Conservation (phyloP, 2,329 filamentous ascomycete species). For the Chrysosporium keratinophilum region DNA sequence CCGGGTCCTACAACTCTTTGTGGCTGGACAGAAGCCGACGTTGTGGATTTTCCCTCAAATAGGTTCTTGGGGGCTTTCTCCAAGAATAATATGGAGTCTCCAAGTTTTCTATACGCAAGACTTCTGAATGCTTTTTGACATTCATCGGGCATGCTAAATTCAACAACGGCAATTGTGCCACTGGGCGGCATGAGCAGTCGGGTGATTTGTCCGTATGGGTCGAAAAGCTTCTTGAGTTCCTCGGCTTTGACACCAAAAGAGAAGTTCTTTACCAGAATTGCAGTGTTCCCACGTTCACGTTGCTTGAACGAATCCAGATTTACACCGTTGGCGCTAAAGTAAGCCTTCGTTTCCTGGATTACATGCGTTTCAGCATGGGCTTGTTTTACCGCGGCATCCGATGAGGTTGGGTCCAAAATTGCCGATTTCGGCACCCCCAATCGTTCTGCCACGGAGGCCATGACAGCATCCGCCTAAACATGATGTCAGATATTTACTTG, state of each 20-base stretch:
- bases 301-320: constrained; percentile 87
- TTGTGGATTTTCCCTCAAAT: constrained; percentile 42
- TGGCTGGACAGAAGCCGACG: constrained; percentile 25
- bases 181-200: constrained; percentile 84
- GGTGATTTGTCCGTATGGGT: constrained; percentile 71
- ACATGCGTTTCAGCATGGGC: constrained; percentile 92
- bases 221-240: constrained; percentile 70
- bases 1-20: constrained; percentile 30
- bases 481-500: neutral
- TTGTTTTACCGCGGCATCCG: constrained; percentile 90
- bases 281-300: constrained; percentile 70
- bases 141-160: constrained; percentile 68
- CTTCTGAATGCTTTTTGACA: constrained; percentile 74
- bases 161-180: constrained; percentile 86
- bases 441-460: constrained; percentile 75
- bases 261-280: constrained; percentile 91
- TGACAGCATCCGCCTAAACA: constrained; percentile 63
- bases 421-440: constrained; percentile 86
- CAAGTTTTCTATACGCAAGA: constrained; percentile 80
- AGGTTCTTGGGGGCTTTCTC: constrained; percentile 85
- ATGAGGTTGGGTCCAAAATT: constrained; percentile 85
- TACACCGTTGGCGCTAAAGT: constrained; percentile 77
- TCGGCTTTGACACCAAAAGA: constrained; percentile 69
- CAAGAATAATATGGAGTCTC: constrained; percentile 81
- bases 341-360: constrained; percentile 91